Evolutionary conservation across 352 stramenopile genomes (phyloP), one percentile per base, ranked within the genome.

Genomic region (Globisporangium yorkense): DNA sequence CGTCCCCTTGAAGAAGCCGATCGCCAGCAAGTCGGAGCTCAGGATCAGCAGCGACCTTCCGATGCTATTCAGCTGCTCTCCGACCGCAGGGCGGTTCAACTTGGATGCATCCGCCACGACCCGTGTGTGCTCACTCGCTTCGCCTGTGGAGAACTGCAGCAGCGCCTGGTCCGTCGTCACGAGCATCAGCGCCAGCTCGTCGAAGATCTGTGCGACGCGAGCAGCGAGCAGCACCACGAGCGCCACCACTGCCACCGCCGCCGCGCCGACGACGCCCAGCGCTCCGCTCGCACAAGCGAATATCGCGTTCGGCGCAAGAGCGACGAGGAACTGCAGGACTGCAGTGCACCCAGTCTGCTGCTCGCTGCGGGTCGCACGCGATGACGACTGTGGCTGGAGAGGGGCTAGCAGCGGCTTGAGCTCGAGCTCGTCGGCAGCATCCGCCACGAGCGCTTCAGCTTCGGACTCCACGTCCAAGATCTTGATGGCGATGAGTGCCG

Each of bases 141-240:
- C 27, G 37, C 37, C 51, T 7, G 21, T 45, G 7, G 54, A 44
- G 54, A 59, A 59, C 20, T 24, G 29, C 20, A 59, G 31, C 20
- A 59, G 18, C 3, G 54, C 54, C n/a, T 5, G 29, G n/a, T 59
- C 54, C 5, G 43, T 45, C 35, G 37, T 6, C 20, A 52, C 41
- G 31, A 59, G 43, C 43, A 59, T 52, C 15, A 52, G 54, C 31
- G 3, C 29, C 41, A 59, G 27, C 44, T 43, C 54, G 6, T 51
- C n/a, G 43, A 59, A 52, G 41, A 52, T 44, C 27, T 59, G 68
- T 7, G 50, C 55, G 24, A 48, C 37, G 8, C 68, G 48, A 18
- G 51, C 53, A 24, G 57, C 54, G n/a, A 67, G 50, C 18, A 64
- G 63, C 57, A 75, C 67, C 20, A 73, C 57, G 58, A 75, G 58